phyloP scores from a whole-genome alignment of 2,329 filamentous ascomycete species.

The Clathrospora elynae region DNA sequence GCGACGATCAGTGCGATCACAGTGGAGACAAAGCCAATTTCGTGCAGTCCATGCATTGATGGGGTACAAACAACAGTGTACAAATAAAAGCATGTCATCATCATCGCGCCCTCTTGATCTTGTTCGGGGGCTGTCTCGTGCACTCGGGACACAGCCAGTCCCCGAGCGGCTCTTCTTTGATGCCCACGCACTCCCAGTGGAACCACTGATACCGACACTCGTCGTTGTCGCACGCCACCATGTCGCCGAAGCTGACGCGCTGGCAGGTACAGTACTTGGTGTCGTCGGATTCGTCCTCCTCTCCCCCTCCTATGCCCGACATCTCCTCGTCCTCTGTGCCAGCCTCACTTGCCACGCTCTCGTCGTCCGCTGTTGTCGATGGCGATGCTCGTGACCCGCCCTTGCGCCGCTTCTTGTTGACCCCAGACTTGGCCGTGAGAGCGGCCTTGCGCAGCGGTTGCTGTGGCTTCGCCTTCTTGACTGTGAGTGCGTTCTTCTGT shows the following conservation, averaged over 20 bases:
- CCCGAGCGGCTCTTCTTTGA: slow-evolving; percentile 56
- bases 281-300: slow-evolving; percentile 75
- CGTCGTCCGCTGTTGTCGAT: slow-evolving; percentile 56
- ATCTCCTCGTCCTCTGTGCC: slow-evolving; percentile 55
- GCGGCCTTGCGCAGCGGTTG: slow-evolving; percentile 50
- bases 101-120: slow-evolving; percentile 50
- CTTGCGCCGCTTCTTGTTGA: slow-evolving; percentile 48
- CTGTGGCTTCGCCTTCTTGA: slow-evolving; percentile 62
- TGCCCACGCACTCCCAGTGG: slow-evolving; percentile 69
- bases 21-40: slow-evolving; percentile 12
- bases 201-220: slow-evolving; percentile 86
- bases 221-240: slow-evolving; percentile 88
- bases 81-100: no score
- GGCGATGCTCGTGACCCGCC: slow-evolving; percentile 48
- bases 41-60: neutral
- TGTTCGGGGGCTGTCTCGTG: slow-evolving; percentile 46
- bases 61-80: no score
- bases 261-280: slow-evolving; percentile 82
- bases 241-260: slow-evolving; percentile 82
- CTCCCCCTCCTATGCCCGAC: slow-evolving; percentile 54
- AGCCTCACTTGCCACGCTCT: slow-evolving; percentile 57
- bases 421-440: slow-evolving; percentile 42
- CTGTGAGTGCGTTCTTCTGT: slow-evolving; percentile 54
- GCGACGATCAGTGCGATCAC: neutral
- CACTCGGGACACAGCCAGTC: slow-evolving; percentile 57